These are phyloP conservation scores for Chlorella sp. DNA, from an alignment of 139 green algal species.

Conservation along the genomic window DNA sequence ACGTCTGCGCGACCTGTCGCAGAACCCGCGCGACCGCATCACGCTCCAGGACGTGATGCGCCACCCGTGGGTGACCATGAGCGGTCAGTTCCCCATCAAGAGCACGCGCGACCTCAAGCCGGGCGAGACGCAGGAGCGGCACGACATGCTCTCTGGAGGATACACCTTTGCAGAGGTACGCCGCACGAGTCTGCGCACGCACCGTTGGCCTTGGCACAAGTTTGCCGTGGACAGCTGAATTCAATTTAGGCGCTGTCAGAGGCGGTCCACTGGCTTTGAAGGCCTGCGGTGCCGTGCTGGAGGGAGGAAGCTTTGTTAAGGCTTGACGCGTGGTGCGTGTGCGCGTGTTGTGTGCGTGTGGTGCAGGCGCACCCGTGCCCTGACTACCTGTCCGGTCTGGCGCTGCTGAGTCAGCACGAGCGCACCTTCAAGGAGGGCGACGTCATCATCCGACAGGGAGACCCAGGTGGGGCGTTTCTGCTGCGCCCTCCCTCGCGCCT, in stretches of 20 bases:
- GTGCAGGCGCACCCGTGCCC: slow-evolving; percentile 23
- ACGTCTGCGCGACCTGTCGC: too few species aligned
- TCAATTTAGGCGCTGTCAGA: too few species aligned
- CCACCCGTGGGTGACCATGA: slow-evolving; percentile 69
- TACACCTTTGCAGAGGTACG: slow-evolving; percentile 4
- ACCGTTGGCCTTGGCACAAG: too few species aligned
- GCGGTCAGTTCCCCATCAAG: slow-evolving; percentile 30
- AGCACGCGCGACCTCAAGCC: slow-evolving; percentile 19
- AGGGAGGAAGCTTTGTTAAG: too few species aligned
- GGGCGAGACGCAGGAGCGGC: slow-evolving; percentile 34
- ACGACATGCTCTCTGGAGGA: background rate
- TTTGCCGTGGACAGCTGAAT: too few species aligned
- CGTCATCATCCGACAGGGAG: slow-evolving; percentile 43
- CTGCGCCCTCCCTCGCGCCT: too few species aligned
- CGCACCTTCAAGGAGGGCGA: slow-evolving; percentile 41
- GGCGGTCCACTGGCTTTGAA: too few species aligned
- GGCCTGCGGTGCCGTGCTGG: too few species aligned
- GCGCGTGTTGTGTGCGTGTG: too few species aligned
- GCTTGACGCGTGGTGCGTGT: too few species aligned
- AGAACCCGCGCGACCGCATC: slow-evolving; percentile 68
- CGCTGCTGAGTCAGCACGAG: slow-evolving; percentile 22
- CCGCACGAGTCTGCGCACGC: too few species aligned
- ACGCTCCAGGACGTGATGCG: slow-evolving; percentile 52
- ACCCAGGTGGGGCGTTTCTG: slow-evolving; percentile 28
- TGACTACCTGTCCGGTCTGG: slow-evolving; percentile 23